Base-by-base conservation (phyloP, 2,329 filamentous ascomycete species). In the Colletotrichum tamarilloi region DNA sequence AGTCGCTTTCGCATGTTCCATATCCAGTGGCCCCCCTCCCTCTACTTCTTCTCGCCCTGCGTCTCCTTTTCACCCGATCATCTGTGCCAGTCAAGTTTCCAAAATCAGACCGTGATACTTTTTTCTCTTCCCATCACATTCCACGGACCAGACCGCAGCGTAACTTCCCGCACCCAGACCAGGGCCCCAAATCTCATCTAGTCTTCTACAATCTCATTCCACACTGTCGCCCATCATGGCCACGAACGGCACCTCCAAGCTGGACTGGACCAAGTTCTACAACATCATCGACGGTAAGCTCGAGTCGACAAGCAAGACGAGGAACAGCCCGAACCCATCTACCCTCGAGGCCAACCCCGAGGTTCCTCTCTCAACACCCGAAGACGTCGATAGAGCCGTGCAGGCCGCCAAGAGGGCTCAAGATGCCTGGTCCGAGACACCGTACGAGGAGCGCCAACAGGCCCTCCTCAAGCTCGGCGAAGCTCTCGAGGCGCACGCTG, bases 261-360 rank as follows among this genome's bases (percentile, higher is more conserved):
- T 73, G 60, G 70, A 70, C 38, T 73, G 65, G 62, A 72, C 83
- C 74, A 86, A 82, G 57, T 89, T 87, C 78, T 82, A 83, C 72
- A 90, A 89, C 80, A 82, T 88, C 67, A 85, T 90, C 75, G 83
- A 88, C 74, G 87, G 87, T 71, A 80, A 88, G 79, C 79, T 85
- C 72, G 81, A 82, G 22, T 78, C 82, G 22, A 87, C 85, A 1
- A 76, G 81, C 30, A 78, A 83, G 67, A 87, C 84, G 14, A 84
- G 86, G 67, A 84, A 85, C 76, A 82, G 84, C 56, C 80, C 89
- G 76, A 89, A 90, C 78, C 88, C 88, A 0, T 80, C 87, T 3
- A 89, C 85, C 9, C 80, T 83, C 28, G 80, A 87, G 74, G 80
- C 85, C 32, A 86, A 88, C 63, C 84, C 86, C 30, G 83, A 85